These are phyloP conservation scores for Graphilbum sp. DNA, from an alignment of 2,329 filamentous ascomycete species.

Conservation along the genomic window DNA sequence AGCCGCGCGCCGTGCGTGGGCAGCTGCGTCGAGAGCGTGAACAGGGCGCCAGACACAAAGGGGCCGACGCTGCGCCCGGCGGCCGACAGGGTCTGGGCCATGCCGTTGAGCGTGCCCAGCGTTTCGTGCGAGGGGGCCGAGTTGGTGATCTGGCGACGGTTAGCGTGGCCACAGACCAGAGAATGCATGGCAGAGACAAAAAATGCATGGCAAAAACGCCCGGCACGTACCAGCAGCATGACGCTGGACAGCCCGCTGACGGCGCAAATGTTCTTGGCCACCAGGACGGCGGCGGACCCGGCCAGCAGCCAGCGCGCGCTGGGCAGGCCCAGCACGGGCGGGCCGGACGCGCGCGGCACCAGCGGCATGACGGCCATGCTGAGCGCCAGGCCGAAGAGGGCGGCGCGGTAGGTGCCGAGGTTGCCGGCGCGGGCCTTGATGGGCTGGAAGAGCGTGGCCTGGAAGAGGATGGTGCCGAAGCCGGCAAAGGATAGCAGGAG, in stretches of 20 bases:
- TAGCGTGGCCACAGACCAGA: no score
- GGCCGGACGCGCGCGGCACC: conserved; percentile 58
- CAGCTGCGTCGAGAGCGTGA: conserved; percentile 59
- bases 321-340: conserved; percentile 36
- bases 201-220: no score
- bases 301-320: conserved; percentile 58
- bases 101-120: conserved; percentile 77
- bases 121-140: conserved; percentile 74
- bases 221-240: conserved; percentile 51
- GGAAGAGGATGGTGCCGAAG: conserved; percentile 73
- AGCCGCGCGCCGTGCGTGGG: conserved; percentile 68
- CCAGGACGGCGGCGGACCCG: conserved; percentile 64
- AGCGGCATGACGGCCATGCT: conserved; percentile 82
- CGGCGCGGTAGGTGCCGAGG: conserved; percentile 63
- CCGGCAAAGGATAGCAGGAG: conserved; percentile 74
- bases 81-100: conserved; percentile 86
- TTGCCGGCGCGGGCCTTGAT: conserved; percentile 71
- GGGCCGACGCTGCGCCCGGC: conserved; percentile 79
- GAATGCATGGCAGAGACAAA: no score
- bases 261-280: conserved; percentile 79
- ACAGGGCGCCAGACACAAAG: conserved; percentile 74
- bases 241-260: conserved; percentile 84
- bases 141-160: conserved; percentile 62
- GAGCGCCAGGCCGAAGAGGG: conserved; percentile 63
- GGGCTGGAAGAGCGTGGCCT: conserved; percentile 68